Conservation (phyloP, 805 yeast genomes). For the Ogataea trehalophila region DNA sequence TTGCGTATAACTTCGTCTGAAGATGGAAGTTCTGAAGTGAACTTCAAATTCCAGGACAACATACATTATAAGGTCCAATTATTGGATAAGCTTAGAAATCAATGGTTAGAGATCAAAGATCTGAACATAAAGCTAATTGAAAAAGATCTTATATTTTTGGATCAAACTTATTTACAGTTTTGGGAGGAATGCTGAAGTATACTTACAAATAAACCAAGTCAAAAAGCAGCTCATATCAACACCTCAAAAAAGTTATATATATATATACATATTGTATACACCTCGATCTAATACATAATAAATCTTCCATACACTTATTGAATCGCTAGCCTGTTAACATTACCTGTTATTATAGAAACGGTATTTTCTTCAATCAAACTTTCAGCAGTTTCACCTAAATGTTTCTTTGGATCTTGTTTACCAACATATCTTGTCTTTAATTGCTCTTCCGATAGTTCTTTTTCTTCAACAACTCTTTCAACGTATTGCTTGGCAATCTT, state of each 20-base stretch:
- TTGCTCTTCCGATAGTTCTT: slow-evolving; percentile 81
- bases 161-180: slow-evolving; percentile 61
- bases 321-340: slow-evolving; percentile 86
- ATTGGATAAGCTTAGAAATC: slow-evolving; percentile 32
- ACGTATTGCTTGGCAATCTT: slow-evolving; percentile 87
- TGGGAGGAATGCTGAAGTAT: slow-evolving; percentile 41
- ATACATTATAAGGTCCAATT: slow-evolving; percentile 47
- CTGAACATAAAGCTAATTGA: slow-evolving; percentile 42
- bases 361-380: slow-evolving; percentile 84
- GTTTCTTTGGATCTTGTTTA: slow-evolving; percentile 98
- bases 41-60: neutral
- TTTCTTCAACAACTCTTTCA: slow-evolving; percentile 87
- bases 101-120: slow-evolving; percentile 61
- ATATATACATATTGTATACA: neutral
- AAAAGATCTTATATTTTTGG: slow-evolving; percentile 54
- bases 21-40: neutral
- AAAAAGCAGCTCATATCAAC: neutral
- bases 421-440: slow-evolving; percentile 96
- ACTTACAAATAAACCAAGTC: neutral
- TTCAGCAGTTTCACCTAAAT: slow-evolving; percentile 84
- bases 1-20: neutral
- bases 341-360: slow-evolving; percentile 80
- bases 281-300: too few species aligned
- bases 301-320: slow-evolving; percentile 37
- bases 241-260: neutral